Percentiles rank a stretch among this genome's conserved stretches.
phyloP scores from a whole-genome alignment of 2,329 filamentous ascomycete species.

The Phialocephala sp. region DNA sequence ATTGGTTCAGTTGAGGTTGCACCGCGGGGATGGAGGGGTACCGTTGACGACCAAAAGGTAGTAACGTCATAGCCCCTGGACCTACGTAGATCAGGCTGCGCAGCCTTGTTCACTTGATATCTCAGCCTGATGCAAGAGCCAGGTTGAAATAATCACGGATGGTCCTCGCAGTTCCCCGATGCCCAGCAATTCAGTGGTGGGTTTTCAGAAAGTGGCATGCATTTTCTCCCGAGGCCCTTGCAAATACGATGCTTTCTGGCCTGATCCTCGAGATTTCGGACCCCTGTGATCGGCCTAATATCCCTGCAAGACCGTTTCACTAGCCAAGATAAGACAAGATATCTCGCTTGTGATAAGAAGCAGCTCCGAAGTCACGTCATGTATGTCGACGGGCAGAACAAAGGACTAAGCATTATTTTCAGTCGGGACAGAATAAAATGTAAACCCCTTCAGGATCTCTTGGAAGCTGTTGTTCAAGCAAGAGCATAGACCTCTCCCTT shows the following conservation, averaged over 20 bases:
- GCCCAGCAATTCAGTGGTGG: background rate
- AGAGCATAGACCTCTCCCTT: background rate
- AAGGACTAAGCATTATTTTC: conserved; percentile 3
- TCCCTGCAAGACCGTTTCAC: background rate
- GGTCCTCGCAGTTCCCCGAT: background rate
- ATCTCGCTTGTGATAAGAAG: conserved; percentile 30
- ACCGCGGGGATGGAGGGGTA: background rate
- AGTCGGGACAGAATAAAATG: conserved; percentile 14
- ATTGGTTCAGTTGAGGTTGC: background rate
- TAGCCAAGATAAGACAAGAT: conserved; percentile 12
- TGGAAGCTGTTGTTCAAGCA: background rate
- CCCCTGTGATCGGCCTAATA: conserved; percentile 13
- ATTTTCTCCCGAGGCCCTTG: background rate
- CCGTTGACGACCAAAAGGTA: background rate
- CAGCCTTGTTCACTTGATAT: conserved; percentile 5
- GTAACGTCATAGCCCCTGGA: background rate
- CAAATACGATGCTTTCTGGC: conserved; percentile 12
- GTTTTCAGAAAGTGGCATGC: conserved; percentile 19
- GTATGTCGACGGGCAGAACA: conserved; percentile 19
- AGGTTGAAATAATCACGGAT: background rate
- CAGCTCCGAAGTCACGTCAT: conserved; percentile 23
- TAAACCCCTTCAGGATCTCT: background rate
- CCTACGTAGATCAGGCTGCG: conserved; percentile 2
- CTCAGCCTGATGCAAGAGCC: background rate
- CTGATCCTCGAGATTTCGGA: conserved; percentile 9